These are phyloP conservation scores for Colletotrichum sp. DNA, from an alignment of 2,329 filamentous ascomycete genomes.

Conservation along the genomic window DNA sequence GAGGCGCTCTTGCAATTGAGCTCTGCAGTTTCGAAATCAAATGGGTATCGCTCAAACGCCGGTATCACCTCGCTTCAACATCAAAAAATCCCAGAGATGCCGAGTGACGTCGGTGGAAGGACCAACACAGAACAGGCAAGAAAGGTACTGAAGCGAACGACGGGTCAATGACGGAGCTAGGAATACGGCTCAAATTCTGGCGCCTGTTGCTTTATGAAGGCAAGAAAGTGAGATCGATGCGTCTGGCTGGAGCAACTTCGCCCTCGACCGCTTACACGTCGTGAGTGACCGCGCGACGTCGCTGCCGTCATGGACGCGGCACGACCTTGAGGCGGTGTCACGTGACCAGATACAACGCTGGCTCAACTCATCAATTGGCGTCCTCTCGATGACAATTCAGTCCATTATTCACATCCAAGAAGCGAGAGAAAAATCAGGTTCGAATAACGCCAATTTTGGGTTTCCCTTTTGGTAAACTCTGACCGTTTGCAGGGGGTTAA, in stretches of 20 bases:
- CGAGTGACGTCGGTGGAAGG: not conserved
- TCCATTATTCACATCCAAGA: not conserved
- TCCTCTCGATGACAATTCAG: not conserved
- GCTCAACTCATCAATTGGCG: not conserved
- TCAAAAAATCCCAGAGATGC: not conserved
- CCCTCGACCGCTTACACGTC: not conserved
- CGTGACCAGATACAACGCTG: not conserved
- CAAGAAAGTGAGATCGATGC: not conserved
- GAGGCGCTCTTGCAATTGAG: not conserved
- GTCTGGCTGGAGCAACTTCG: not conserved
- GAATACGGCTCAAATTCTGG: not conserved
- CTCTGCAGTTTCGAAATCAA: not conserved
- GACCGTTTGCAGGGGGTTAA: not conserved
- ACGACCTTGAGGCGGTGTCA: slow-evolving; percentile 8
- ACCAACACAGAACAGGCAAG: not conserved
- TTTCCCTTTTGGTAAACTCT: not conserved
- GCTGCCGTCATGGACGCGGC: not conserved
- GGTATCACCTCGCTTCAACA: not conserved
- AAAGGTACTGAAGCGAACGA: not conserved
- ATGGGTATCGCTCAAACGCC: not conserved
- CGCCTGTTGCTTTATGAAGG: not conserved
- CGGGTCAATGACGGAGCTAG: not conserved
- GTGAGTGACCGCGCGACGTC: not conserved
- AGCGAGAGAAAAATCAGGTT: not conserved
- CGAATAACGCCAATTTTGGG: too few relatives aligned